Percentiles rank a stretch among this genome's conserved stretches.
Evolutionary conservation across 768 basidiomycete species (phyloP).

Genomic region (Fistulinella prunicolor): DNA sequence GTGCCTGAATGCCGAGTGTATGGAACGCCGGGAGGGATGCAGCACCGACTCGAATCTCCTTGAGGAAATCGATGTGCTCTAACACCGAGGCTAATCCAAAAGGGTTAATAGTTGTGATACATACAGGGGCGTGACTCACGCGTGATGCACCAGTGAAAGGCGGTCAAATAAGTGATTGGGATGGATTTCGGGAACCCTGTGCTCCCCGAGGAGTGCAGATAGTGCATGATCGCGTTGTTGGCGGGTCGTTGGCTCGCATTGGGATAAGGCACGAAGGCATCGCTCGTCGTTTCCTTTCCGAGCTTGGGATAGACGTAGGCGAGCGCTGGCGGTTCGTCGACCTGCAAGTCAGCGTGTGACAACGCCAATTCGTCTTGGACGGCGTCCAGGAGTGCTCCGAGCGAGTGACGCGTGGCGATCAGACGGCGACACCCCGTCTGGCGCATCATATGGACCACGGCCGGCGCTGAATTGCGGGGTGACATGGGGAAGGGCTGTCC

Average conservation of each 20-base stretch:
- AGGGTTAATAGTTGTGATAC: too few relatives aligned
- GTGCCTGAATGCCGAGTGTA: slow-evolving; percentile 14
- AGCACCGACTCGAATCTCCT: slow-evolving; percentile 1
- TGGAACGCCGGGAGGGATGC: slow-evolving; percentile 26
- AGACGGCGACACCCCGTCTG: slow-evolving; percentile 39
- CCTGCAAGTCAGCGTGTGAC: not conserved
- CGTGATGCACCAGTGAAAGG: slow-evolving; percentile 34
- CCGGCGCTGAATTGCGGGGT: slow-evolving; percentile 35
- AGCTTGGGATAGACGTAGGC: slow-evolving; percentile 11
- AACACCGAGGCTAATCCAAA: slow-evolving; percentile 5
- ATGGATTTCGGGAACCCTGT: slow-evolving; percentile 47
- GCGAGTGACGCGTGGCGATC: slow-evolving; percentile 32
- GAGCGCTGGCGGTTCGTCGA: slow-evolving; percentile 16
- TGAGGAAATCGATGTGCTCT: slow-evolving; percentile 6
- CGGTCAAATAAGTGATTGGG: slow-evolving; percentile 29
- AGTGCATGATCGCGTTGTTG: slow-evolving; percentile 28
- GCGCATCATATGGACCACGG: slow-evolving; percentile 34
- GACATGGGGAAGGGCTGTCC: slow-evolving; percentile 35
- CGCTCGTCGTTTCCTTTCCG: not conserved
- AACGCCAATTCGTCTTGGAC: slow-evolving; percentile 23
- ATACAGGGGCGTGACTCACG: slow-evolving; percentile 24
- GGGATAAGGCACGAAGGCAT: slow-evolving; percentile 11
- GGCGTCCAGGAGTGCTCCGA: slow-evolving; percentile 29
- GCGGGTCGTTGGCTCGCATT: not conserved
- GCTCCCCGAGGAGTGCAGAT: slow-evolving; percentile 50